Percentiles rank a stretch among this genome's conserved stretches.
Conservation (phyloP, 164 flowering plant species). For the Macadamia integrifolia region DNA sequence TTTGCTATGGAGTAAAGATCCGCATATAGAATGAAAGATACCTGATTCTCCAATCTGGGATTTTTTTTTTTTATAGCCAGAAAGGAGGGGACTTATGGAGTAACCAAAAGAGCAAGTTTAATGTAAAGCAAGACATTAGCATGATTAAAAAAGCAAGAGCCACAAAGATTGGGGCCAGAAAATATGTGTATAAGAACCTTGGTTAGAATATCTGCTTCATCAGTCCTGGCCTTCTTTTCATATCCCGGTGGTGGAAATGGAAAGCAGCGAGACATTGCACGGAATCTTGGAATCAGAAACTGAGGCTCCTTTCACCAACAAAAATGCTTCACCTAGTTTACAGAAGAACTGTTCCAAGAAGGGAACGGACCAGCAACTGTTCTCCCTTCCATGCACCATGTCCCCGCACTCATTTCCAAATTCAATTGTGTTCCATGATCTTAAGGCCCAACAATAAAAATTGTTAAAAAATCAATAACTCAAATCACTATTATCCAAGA, state of each 20-base stretch:
- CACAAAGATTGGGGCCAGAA: neutral
- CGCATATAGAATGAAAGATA: neutral
- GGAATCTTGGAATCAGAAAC: slow-evolving; percentile 19
- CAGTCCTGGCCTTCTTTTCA: slow-evolving; percentile 61
- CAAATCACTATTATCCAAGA: neutral
- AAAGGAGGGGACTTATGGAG: too few species aligned
- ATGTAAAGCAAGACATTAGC: neutral
- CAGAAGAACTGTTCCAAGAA: slow-evolving; percentile 35
- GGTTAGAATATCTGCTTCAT: slow-evolving; percentile 46
- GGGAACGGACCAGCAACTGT: slow-evolving; percentile 48
- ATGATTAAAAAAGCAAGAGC: neutral
- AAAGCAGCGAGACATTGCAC: slow-evolving; percentile 99
- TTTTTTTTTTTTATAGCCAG: too few species aligned
- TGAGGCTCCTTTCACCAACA: slow-evolving; percentile 19
- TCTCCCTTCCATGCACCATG: slow-evolving; percentile 82
- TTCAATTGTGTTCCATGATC: slow-evolving; percentile 34
- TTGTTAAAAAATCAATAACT: neutral
- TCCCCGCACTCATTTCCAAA: slow-evolving; percentile 70
- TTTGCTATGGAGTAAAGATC: neutral
- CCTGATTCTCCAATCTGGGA: neutral
- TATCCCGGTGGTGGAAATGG: slow-evolving; percentile 99
- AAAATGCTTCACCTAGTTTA: slow-evolving; percentile 29
- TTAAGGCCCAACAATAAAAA: slow-evolving; percentile 9
- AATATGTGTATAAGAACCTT: slow-evolving; percentile 40
- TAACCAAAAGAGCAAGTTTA: neutral